These are phyloP conservation scores for Fusarium pseudocircinatum DNA, from an alignment of 2,329 filamentous ascomycete species.

Conservation along the genomic window DNA sequence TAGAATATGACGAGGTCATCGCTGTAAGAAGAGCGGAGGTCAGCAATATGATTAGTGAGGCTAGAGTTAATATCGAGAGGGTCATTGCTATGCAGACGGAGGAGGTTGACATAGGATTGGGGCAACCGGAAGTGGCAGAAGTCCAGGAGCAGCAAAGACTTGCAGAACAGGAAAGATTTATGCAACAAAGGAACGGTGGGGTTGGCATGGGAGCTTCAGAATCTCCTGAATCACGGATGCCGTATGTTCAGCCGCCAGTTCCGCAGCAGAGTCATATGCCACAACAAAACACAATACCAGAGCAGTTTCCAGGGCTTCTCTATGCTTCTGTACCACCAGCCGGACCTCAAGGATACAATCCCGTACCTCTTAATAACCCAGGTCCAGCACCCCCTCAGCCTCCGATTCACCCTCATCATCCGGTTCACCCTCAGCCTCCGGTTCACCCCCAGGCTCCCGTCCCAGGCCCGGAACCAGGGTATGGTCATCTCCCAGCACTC, in stretches of 20 bases:
- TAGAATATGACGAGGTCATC: no score
- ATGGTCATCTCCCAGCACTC: background rate
- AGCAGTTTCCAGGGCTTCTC: background rate
- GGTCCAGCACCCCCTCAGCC: background rate
- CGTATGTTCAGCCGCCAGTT: background rate
- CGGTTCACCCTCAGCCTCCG: background rate
- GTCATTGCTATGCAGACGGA: background rate
- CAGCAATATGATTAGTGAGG: background rate
- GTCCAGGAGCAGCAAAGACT: background rate
- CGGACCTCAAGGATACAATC: background rate
- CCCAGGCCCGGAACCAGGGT: background rate
- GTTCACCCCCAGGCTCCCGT: background rate
- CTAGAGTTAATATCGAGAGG: background rate
- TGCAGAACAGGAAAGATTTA: background rate
- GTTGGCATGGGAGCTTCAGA: background rate
- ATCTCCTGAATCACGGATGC: background rate
- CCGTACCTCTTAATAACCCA: background rate
- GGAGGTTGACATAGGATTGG: background rate
- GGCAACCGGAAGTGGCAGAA: background rate
- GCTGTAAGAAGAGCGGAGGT: background rate
- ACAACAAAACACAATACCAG: background rate
- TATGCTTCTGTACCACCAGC: background rate
- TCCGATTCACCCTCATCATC: no score
- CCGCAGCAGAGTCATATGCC: background rate
- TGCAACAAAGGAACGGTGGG: background rate